phyloP scores from a whole-genome alignment of 2,329 filamentous ascomycete genomes.

The Alternaria ventricosa region DNA sequence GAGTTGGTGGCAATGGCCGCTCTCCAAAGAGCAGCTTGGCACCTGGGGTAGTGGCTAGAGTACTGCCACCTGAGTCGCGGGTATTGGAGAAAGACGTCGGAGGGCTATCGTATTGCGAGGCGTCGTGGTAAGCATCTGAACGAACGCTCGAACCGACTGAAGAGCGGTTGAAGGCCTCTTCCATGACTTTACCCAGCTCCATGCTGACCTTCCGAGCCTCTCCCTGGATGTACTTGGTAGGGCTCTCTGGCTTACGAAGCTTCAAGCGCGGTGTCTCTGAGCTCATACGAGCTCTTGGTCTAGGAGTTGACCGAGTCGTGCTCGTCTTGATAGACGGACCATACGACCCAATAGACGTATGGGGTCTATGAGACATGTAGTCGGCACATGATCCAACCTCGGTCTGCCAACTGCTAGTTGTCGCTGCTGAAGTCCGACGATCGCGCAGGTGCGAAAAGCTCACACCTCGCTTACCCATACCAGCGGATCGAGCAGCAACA shows the following conservation, averaged over 20 bases:
- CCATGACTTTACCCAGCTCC: conserved; percentile 87
- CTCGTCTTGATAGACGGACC: conserved; percentile 29
- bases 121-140: conserved; percentile 30
- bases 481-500: conserved; percentile 56
- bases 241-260: conserved; percentile 52
- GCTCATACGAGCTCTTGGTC: conserved; percentile 32
- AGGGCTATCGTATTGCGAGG: conserved; percentile 58
- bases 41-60: conserved; percentile 35
- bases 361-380: conserved; percentile 32
- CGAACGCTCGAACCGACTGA: conserved; percentile 61
- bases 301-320: conserved; percentile 34
- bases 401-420: conserved; percentile 44
- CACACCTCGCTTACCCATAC: conserved; percentile 65
- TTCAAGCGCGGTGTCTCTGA: conserved; percentile 33
- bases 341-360: conserved; percentile 31
- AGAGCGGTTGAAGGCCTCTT: conserved; percentile 85
- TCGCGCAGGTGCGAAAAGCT: conserved; percentile 64
- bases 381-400: conserved; percentile 36
- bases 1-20: conserved; percentile 55
- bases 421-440: conserved; percentile 53
- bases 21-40: conserved; percentile 41
- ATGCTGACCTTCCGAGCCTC: conserved; percentile 84
- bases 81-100: conserved; percentile 56
- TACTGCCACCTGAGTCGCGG: conserved; percentile 43
- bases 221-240: conserved; percentile 67